Evolutionary conservation across 2,329 filamentous ascomycete genomes (phyloP), one percentile per base, ranked within the genome.

Genomic region (Trichoderma endophyticum): DNA sequence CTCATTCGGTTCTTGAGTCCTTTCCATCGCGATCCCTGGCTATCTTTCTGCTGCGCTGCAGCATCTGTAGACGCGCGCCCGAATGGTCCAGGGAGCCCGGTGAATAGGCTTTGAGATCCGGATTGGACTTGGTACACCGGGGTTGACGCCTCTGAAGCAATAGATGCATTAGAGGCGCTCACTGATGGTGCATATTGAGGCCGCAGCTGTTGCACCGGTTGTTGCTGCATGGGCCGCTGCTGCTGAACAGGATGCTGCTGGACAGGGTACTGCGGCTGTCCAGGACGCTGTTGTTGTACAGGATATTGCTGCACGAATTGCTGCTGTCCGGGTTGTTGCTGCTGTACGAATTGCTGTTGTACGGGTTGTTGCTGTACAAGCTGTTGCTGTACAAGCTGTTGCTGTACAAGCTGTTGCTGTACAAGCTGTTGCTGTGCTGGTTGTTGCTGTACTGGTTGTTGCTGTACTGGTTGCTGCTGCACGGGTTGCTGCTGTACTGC

Each of bases 1-100:
- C 77, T 79, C 75, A 82, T 73, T 39, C 80, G 77, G 36, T 77
- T 80, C 70, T 71, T 79, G 21, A 82, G 60, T 2, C 77, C 80
- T 71, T 80, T 82, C 80, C 80, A 81, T 57, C 77, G 79, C 4
- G 78, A 80, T 6, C 76, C 76, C 15, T 77, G 74, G 34, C 75
- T 74, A 11, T 74, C 74, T 32, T 77, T 73, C 9, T 74, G 54
- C 6, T 74, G 54, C 5, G 43, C 18, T 26, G 66, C 34, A 18
- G 15, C 39, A 51, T 61, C 63, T 69, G 48, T 60, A 14, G 26
- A 36, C 21, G 61, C 26, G 51, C 70, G 64, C 2, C 56, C 56
- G 8, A 51, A 15, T 21, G 59, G 28, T 4, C 56, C 65, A 18
- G 70, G 65, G 32, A 36, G 26, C 15, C 67, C 65, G 5, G 70